Evolutionary conservation across 495 filamentous ascomycete species (phyloP).

Genomic region (Cercophora newfieldiana): DNA sequence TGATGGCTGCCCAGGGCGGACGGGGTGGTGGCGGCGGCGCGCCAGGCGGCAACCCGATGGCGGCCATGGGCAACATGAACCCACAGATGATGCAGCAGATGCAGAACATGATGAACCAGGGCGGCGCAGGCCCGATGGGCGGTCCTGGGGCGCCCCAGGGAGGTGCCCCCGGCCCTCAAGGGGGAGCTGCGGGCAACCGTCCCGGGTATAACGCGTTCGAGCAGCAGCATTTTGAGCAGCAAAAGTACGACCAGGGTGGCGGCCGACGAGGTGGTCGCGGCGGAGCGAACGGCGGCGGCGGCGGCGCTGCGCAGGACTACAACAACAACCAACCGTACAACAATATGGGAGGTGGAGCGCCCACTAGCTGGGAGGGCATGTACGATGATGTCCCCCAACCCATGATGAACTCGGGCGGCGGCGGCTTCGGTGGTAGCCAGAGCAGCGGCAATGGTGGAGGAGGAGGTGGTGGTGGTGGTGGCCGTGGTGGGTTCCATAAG

Average conservation of each 20-base stretch:
- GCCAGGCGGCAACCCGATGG: slow-evolving; percentile 42
- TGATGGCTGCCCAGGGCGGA: slow-evolving; percentile 33
- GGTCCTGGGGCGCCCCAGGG: slow-evolving; percentile 43
- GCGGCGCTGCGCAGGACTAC: slow-evolving; percentile 33
- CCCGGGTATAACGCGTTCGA: slow-evolving; percentile 35
- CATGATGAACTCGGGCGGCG: slow-evolving; percentile 61
- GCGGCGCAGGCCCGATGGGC: slow-evolving; percentile 44
- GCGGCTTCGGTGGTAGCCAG: slow-evolving; percentile 25
- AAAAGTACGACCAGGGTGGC: slow-evolving; percentile 72
- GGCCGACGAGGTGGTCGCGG: slow-evolving; percentile 40
- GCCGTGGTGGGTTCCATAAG: slow-evolving; percentile 46
- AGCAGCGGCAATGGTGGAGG: background rate
- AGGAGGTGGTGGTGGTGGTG: slow-evolving; percentile 54
- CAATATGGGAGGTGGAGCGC: slow-evolving; percentile 38
- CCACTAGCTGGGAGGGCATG: slow-evolving; percentile 97
- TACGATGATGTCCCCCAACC: slow-evolving; percentile 97
- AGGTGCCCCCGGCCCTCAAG: slow-evolving; percentile 23
- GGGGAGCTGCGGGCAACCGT: slow-evolving; percentile 28
- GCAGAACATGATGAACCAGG: slow-evolving; percentile 79
- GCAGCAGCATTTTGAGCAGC: slow-evolving; percentile 81
- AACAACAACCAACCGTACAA: slow-evolving; percentile 8
- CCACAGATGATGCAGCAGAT: slow-evolving; percentile 84
- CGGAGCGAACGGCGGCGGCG: slow-evolving; percentile 29
- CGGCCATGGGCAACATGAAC: slow-evolving; percentile 59
- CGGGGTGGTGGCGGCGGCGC: slow-evolving; percentile 38